These are phyloP conservation scores for Elsinoe ampelina DNA, from an alignment of 2,329 filamentous ascomycete genomes.

Conservation along the genomic window DNA sequence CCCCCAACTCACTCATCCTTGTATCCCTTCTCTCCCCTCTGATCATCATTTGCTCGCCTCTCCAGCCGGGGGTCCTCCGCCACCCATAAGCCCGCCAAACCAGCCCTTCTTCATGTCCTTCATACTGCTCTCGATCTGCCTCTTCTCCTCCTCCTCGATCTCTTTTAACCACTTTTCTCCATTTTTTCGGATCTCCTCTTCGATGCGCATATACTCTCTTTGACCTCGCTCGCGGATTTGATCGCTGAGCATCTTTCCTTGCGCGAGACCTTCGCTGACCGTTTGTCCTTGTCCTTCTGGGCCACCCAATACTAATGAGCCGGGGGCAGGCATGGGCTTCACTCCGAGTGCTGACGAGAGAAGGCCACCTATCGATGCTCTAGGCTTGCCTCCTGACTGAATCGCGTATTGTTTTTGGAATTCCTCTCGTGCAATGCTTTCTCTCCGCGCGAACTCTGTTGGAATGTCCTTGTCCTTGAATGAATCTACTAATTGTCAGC, in stretches of 20 bases:
- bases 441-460: slow-evolving; percentile 77
- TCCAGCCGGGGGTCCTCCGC: slow-evolving; percentile 13
- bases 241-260: slow-evolving; percentile 96
- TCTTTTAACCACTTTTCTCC: slow-evolving; percentile 95
- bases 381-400: slow-evolving; percentile 54
- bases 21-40: background rate
- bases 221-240: slow-evolving; percentile 86
- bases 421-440: slow-evolving; percentile 74
- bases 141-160: slow-evolving; percentile 80
- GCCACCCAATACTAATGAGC: slow-evolving; percentile 47
- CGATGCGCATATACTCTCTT: slow-evolving; percentile 78
- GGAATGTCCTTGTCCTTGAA: slow-evolving; percentile 77
- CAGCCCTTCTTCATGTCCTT: slow-evolving; percentile 81
- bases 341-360: slow-evolving; percentile 59
- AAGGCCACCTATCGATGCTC: slow-evolving; percentile 51
- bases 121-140: slow-evolving; percentile 81
- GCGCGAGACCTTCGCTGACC: slow-evolving; percentile 66
- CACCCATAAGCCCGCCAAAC: slow-evolving; percentile 32
- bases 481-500: slow-evolving; percentile 18
- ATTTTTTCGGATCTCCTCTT: slow-evolving; percentile 85
- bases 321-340: slow-evolving; percentile 52
- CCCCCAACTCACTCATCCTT: slow-evolving; percentile 20
- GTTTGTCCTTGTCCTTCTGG: slow-evolving; percentile 43
- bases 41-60: slow-evolving; percentile 1
- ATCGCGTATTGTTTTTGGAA: slow-evolving; percentile 66